Percentiles rank a stretch among this genome's conserved stretches.
These are phyloP conservation scores for Centrapalus pauciflorus DNA, from an alignment of 129 eudicot genomes.

Conservation along the genomic window DNA sequence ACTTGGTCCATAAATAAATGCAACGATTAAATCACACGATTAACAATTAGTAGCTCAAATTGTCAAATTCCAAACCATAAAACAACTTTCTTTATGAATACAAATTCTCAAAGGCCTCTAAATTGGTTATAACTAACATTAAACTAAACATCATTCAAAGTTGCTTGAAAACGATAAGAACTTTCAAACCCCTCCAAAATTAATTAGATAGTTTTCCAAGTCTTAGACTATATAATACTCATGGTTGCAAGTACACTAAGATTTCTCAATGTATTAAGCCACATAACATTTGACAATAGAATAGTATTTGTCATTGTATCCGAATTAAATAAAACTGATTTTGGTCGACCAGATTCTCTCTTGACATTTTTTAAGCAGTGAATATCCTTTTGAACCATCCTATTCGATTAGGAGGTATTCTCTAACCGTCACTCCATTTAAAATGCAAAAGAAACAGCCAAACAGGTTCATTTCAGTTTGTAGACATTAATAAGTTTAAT, in stretches of 20 bases:
- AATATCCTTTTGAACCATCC: not conserved
- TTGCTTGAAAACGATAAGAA: not conserved
- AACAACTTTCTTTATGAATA: not conserved
- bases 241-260: too few relatives aligned
- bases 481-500: too few relatives aligned
- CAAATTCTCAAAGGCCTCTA: too few relatives aligned
- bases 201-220: too few relatives aligned
- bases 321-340: too few relatives aligned
- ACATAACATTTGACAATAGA: too few relatives aligned
- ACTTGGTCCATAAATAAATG: conserved; percentile 5
- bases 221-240: too few relatives aligned
- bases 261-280: too few relatives aligned
- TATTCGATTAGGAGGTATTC: not conserved
- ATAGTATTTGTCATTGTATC: too few relatives aligned
- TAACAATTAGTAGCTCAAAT: not conserved
- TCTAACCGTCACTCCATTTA: not conserved
- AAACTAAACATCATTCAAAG: not conserved
- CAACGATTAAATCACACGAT: not conserved
- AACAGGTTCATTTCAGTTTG: too few relatives aligned
- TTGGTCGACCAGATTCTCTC: too few relatives aligned
- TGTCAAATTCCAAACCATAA: not conserved
- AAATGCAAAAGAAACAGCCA: not conserved
- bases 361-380: not conserved
- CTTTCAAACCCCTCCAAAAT: not conserved
- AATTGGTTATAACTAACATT: not conserved